Evolutionary conservation across 352 stramenopile genomes (phyloP).

Genomic region (Blastocystis sp.): DNA sequence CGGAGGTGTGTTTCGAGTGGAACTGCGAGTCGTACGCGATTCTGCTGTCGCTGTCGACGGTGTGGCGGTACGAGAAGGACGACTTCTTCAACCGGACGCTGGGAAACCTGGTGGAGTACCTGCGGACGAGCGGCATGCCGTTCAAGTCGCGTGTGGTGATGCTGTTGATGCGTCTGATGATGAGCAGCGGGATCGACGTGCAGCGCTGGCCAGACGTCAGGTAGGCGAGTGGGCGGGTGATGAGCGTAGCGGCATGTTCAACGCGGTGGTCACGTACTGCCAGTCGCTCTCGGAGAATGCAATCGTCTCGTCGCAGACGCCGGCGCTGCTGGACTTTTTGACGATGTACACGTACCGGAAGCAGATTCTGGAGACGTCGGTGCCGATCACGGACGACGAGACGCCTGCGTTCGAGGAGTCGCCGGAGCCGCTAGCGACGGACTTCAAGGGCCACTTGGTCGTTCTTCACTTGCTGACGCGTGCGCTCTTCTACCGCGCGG

Average conservation of each 20-base stretch:
- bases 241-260: constrained; percentile 3
- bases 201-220: background rate
- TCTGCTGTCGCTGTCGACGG: background rate
- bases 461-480: constrained; percentile 12
- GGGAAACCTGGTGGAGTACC: background rate
- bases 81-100: constrained; percentile 28
- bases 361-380: background rate
- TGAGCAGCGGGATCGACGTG: background rate
- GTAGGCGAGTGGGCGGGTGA: background rate
- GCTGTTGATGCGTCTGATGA: constrained; percentile 24
- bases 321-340: constrained; percentile 45
- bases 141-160: constrained; percentile 35
- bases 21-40: constrained; percentile 30
- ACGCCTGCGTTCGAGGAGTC: background rate
- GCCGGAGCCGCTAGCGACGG: background rate
- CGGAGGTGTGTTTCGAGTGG: constrained; percentile 33
- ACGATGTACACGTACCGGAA: constrained; percentile 21
- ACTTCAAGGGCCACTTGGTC: constrained; percentile 28
- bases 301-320: constrained; percentile 37
- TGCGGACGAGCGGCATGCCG: constrained; percentile 9
- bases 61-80: background rate
- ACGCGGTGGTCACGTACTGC: constrained; percentile 26
- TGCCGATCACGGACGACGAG: background rate
- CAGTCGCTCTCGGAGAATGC: constrained; percentile 26
- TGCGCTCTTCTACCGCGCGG: constrained; percentile 15